Evolutionary conservation across 1,284 basidiomycete species (phyloP).

Genomic region (Mycosarcoma mackinlayi): DNA sequence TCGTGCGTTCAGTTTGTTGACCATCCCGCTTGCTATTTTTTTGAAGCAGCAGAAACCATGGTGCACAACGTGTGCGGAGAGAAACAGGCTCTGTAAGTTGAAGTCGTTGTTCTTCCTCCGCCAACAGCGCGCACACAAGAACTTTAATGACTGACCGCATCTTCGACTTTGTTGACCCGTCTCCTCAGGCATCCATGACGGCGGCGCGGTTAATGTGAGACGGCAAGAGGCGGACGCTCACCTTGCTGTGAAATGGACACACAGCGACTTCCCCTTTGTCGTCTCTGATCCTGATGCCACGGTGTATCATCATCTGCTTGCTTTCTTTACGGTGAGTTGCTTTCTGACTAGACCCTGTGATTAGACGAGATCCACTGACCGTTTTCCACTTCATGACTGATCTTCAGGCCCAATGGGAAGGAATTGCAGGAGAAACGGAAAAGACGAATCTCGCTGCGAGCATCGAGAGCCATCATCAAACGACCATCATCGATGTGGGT

Average conservation of each 20-base stretch:
- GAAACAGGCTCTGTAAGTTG: constrained; percentile 24
- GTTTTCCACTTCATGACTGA: no score
- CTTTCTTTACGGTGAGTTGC: constrained; percentile 13
- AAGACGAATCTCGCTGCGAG: no score
- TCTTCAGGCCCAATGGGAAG: constrained; percentile 3
- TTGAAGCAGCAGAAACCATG: constrained; percentile 19
- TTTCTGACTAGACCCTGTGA: background rate
- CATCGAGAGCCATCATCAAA: background rate
- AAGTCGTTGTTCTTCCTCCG: background rate
- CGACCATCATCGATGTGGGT: constrained; percentile 5
- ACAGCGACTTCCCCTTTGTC: background rate
- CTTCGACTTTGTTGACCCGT: background rate
- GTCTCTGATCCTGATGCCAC: background rate
- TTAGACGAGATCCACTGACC: background rate
- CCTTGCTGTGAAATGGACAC: background rate
- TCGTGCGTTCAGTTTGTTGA: background rate
- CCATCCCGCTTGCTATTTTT: no score
- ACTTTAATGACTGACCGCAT: background rate
- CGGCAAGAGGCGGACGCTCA: background rate
- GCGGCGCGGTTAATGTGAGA: background rate
- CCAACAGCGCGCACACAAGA: background rate
- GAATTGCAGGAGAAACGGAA: background rate
- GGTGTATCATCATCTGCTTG: constrained; percentile 11
- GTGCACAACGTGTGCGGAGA: constrained; percentile 40
- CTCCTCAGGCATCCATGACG: constrained; percentile 27